Percentiles rank a stretch among this genome's conserved stretches.
Evolutionary conservation across 108 stramenopile species (phyloP).

Genomic region (Cyclotella kingstonii): DNA sequence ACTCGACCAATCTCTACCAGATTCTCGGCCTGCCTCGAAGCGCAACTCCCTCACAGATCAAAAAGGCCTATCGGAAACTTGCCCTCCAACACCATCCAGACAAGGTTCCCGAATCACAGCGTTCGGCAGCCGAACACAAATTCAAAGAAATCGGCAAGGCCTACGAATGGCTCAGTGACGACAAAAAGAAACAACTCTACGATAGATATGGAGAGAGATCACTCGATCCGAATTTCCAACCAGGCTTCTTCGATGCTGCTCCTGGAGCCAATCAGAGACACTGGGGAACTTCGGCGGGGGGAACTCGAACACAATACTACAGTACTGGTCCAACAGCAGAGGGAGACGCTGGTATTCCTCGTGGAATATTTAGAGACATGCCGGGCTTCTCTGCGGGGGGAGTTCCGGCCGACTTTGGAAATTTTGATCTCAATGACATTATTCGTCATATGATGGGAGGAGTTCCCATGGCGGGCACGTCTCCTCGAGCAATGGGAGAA

Average conservation of each 20-base stretch:
- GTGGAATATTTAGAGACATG: constrained; percentile 36
- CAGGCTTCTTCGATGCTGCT: constrained; percentile 21
- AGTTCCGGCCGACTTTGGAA: constrained; percentile 16
- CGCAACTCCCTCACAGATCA: constrained; percentile 67
- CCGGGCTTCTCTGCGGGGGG: constrained; percentile 5
- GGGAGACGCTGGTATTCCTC: constrained; percentile 2
- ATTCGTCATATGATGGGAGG: constrained; percentile 55
- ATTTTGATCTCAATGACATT: constrained; percentile 43
- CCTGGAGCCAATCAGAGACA: constrained; percentile 1
- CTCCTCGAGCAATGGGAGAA: not conserved
- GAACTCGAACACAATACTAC: constrained; percentile 18
- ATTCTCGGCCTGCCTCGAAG: constrained; percentile 46
- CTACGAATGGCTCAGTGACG: constrained; percentile 91
- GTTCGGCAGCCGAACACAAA: constrained; percentile 56
- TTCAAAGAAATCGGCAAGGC: constrained; percentile 95
- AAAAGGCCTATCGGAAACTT: constrained; percentile 79
- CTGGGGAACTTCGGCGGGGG: constrained; percentile 3
- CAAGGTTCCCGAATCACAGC: constrained; percentile 60
- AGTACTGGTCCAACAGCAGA: constrained; percentile 31
- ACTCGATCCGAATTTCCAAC: constrained; percentile 61
- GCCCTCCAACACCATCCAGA: constrained; percentile 92
- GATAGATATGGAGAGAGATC: constrained; percentile 92
- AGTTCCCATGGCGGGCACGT: constrained; percentile 9
- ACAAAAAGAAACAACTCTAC: constrained; percentile 87
- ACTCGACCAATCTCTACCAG: constrained; percentile 57